These are phyloP conservation scores for Sporothrix inflata DNA, from an alignment of 2,329 filamentous ascomycete genomes.

Conservation along the genomic window DNA sequence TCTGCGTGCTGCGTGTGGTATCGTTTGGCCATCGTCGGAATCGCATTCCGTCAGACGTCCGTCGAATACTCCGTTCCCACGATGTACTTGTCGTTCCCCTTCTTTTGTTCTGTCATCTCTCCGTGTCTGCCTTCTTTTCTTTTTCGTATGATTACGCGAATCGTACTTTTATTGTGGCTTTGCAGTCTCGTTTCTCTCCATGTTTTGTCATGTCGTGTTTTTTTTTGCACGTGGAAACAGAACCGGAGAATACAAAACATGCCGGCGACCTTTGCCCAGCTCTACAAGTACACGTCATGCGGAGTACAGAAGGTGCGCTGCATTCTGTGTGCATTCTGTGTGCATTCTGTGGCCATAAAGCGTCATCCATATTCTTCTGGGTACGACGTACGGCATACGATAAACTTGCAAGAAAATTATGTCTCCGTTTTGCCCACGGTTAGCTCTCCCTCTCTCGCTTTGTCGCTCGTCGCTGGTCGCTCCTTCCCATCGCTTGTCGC, in stretches of 20 bases:
- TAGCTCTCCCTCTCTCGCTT: no score
- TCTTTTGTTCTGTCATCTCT: neutral
- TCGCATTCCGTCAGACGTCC: neutral
- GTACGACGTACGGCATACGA: neutral
- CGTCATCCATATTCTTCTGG: neutral
- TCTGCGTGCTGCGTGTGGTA: no score
- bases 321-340: no score
- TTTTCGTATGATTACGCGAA: neutral
- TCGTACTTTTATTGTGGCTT: neutral
- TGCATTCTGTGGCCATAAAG: neutral
- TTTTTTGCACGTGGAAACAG: neutral
- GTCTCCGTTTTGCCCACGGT: neutral
- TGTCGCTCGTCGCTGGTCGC: neutral
- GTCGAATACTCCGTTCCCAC: neutral
- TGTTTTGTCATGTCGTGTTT: neutral
- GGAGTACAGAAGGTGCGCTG: neutral
- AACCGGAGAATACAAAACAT: conserved; percentile 7
- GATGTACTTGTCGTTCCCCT: neutral
- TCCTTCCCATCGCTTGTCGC: neutral
- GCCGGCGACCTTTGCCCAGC: neutral
- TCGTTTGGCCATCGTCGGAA: neutral
- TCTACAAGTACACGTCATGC: neutral
- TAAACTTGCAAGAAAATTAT: neutral
- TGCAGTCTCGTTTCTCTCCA: neutral
- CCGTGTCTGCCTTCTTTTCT: neutral